Conservation (phyloP, 345 rosid species). For the Lenwebbia sp. region DNA sequence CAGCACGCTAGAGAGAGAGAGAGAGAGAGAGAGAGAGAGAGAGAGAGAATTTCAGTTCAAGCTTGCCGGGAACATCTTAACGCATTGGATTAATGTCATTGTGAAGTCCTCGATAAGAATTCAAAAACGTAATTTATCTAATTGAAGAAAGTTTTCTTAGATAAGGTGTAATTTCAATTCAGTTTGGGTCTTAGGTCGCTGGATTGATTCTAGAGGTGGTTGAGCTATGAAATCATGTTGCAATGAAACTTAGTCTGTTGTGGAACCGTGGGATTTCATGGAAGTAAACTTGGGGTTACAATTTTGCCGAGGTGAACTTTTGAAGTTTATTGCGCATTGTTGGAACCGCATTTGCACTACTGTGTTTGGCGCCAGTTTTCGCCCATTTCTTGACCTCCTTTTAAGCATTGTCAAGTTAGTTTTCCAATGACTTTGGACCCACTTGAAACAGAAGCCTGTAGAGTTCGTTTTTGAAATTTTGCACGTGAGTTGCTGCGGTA, state of each 20-base stretch:
- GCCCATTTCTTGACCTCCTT: neutral
- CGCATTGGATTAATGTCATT: neutral
- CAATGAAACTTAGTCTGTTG: fast-evolving
- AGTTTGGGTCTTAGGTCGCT: neutral
- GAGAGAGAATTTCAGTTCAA: neutral
- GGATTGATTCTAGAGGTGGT: neutral
- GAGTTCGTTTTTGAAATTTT: too few relatives aligned
- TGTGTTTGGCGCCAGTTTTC: neutral
- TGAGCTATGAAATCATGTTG: neutral
- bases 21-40: too few relatives aligned
- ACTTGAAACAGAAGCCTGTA: neutral
- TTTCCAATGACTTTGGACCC: neutral
- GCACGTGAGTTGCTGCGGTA: neutral
- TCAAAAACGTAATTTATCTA: neutral
- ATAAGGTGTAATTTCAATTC: neutral
- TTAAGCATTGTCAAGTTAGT: neutral
- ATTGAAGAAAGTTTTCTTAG: neutral
- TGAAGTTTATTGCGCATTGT: neutral
- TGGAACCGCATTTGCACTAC: neutral
- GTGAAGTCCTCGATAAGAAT: neutral
- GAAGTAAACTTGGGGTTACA: neutral
- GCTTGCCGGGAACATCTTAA: neutral
- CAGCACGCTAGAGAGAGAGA: neutral
- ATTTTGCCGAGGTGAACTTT: neutral
- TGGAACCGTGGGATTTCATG: neutral